phyloP scores from a whole-genome alignment of 2,329 filamentous ascomycete species.

The Arthroderma uncinatum region DNA sequence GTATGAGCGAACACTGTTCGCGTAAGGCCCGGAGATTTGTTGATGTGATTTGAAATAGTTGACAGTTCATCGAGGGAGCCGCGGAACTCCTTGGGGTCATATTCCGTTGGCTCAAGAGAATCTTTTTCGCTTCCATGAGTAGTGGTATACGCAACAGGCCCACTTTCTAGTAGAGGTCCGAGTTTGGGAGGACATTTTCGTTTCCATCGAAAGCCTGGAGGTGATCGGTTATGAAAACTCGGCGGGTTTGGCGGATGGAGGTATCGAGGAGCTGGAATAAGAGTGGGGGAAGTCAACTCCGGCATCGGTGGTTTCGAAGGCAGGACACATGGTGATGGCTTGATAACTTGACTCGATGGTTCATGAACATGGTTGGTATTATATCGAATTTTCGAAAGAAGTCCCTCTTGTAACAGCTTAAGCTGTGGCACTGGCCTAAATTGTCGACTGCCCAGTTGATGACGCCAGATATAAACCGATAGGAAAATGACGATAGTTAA shows the following conservation, averaged over 20 bases:
- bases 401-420: not conserved
- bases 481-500: not conserved
- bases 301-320: not conserved
- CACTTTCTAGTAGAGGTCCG: not conserved
- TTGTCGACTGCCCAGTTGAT: not conserved
- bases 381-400: not conserved
- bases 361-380: not conserved
- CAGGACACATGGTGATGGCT: not conserved
- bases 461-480: not conserved
- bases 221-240: not conserved
- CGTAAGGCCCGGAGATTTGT: not conserved
- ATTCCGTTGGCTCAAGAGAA: not conserved
- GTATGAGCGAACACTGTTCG: not conserved
- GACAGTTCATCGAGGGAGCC: not conserved
- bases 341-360: not conserved
- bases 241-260: not conserved
- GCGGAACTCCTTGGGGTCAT: not conserved
- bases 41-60: not conserved
- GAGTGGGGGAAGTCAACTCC: not conserved
- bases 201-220: not conserved
- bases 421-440: not conserved
- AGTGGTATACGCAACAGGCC: not conserved
- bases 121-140: not conserved
- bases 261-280: not conserved
- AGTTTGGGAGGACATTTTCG: conserved; percentile 1